A percentile compares a stretch with the other conserved stretches of the same genome.
Conservation (phyloP, 495 filamentous ascomycete genomes). For the Penicillium diatomitis region DNA sequence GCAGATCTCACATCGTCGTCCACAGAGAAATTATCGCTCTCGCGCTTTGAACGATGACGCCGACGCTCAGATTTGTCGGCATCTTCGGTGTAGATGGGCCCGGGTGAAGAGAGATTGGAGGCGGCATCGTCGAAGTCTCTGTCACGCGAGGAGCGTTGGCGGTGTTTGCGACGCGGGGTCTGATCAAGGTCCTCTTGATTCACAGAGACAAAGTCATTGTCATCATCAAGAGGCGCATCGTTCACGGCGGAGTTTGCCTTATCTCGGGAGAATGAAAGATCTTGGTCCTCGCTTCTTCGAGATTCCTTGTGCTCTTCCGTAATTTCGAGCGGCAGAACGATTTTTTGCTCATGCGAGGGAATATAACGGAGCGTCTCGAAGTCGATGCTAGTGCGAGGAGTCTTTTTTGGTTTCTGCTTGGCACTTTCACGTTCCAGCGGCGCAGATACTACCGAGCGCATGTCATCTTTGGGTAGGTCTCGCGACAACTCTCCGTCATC, state of each 20-base stretch:
- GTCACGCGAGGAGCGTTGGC: not conserved
- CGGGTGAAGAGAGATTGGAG: too few relatives aligned
- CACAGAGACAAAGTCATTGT: too few relatives aligned
- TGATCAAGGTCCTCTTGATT: not conserved
- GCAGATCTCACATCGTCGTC: constrained; percentile 13
- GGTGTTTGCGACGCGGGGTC: constrained; percentile 20
- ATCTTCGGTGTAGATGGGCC: too few relatives aligned
- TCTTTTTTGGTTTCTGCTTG: constrained; percentile 15
- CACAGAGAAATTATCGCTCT: constrained; percentile 12
- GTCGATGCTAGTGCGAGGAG: constrained; percentile 14
- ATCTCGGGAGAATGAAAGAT: too few relatives aligned
- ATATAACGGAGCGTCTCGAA: constrained; percentile 12
- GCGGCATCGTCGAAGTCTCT: too few relatives aligned
- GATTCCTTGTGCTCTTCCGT: not conserved
- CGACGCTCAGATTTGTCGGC: too few relatives aligned
- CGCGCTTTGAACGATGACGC: not conserved
- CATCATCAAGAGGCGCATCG: too few relatives aligned
- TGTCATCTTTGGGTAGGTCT: constrained; percentile 6
- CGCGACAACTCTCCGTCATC: constrained; percentile 15
- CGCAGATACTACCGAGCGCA: constrained; percentile 21
- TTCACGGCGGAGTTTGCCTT: too few relatives aligned
- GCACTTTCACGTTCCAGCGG: constrained; percentile 9
- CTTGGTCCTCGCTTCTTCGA: constrained; percentile 1
- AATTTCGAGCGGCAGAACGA: not conserved
- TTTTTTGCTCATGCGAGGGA: not conserved